Evolutionary conservation across 2,329 filamentous ascomycete genomes (phyloP).

Genomic region (Helotiales sp.): DNA sequence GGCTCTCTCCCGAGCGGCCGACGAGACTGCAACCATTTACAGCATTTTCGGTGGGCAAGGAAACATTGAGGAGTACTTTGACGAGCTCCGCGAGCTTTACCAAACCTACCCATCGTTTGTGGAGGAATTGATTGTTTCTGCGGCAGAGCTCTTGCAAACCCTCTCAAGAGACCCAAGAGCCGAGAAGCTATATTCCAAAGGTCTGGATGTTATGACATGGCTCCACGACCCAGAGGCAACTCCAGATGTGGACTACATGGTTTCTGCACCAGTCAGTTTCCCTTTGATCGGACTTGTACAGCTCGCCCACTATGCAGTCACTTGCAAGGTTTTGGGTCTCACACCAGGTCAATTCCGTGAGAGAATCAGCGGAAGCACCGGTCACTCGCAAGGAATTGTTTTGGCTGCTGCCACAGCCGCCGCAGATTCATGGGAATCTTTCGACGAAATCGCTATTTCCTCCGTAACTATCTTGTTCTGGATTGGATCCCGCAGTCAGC

Average conservation of each 20-base stretch:
- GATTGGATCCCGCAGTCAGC: constrained; percentile 96
- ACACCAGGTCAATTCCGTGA: constrained; percentile 88
- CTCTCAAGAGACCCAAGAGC: constrained; percentile 83
- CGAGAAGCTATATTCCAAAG: constrained; percentile 96
- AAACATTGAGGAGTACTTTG: constrained; percentile 99
- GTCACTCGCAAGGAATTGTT: constrained; percentile 95
- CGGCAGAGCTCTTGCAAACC: constrained; percentile 85
- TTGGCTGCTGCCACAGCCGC: constrained; percentile 91
- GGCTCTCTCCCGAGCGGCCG: constrained; percentile 86
- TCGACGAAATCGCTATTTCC: constrained; percentile 76
- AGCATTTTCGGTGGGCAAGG: constrained; percentile 96
- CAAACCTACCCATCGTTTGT: constrained; percentile 90
- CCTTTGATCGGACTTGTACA: constrained; percentile 96
- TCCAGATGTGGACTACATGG: constrained; percentile 91
- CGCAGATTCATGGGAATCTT: constrained; percentile 91
- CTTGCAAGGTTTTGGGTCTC: constrained; percentile 87
- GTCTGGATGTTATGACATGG: constrained; percentile 94
- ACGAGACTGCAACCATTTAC: constrained; percentile 84
- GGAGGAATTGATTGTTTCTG: constrained; percentile 78
- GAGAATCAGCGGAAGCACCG: constrained; percentile 84
- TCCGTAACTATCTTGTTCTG: constrained; percentile 95
- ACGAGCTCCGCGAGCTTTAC: constrained; percentile 91
- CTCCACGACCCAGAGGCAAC: constrained; percentile 87
- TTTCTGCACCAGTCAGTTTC: constrained; percentile 93
- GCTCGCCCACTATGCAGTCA: constrained; percentile 92